Evolutionary conservation across 257 asterid species (phyloP).

Genomic region (Buddleja alternifolia): DNA sequence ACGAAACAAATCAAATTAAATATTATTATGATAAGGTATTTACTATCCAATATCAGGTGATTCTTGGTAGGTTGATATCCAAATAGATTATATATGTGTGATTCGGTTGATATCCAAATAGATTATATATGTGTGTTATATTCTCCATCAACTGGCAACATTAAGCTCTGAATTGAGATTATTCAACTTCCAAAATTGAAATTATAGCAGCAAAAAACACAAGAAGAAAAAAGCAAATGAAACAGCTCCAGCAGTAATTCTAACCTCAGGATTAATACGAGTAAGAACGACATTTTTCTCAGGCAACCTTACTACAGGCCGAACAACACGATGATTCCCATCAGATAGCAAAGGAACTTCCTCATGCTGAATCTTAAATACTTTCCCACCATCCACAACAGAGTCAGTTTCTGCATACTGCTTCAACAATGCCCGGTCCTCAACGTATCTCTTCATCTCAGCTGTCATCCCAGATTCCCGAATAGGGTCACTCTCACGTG

Average conservation of each 20-base stretch:
- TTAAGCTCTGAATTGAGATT: not conserved
- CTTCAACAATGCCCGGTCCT: constrained; percentile 84
- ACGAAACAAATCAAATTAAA: constrained; percentile 23
- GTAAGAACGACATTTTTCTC: constrained; percentile 91
- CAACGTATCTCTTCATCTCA: constrained; percentile 89
- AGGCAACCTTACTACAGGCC: constrained; percentile 87
- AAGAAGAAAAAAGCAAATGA: constrained; percentile 6
- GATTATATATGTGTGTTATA: not conserved
- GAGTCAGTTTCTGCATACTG: constrained; percentile 86
- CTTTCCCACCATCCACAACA: constrained; percentile 78
- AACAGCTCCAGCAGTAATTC: constrained; percentile 33
- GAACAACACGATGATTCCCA: constrained; percentile 64
- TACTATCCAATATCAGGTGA: constrained; percentile 1
- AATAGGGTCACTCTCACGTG: constrained; percentile 74
- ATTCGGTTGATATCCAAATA: not conserved
- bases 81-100: not conserved
- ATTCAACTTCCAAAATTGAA: not conserved
- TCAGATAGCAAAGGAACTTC: constrained; percentile 75
- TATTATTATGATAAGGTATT: constrained; percentile 15
- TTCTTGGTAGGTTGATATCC: not conserved
- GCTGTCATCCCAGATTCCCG: constrained; percentile 86
- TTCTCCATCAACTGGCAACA: not conserved
- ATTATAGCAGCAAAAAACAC: constrained; percentile 21
- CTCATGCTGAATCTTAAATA: constrained; percentile 68
- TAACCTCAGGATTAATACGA: constrained; percentile 96